phyloP scores from a whole-genome alignment of 345 rosid species.

The Brassica carinata region DNA sequence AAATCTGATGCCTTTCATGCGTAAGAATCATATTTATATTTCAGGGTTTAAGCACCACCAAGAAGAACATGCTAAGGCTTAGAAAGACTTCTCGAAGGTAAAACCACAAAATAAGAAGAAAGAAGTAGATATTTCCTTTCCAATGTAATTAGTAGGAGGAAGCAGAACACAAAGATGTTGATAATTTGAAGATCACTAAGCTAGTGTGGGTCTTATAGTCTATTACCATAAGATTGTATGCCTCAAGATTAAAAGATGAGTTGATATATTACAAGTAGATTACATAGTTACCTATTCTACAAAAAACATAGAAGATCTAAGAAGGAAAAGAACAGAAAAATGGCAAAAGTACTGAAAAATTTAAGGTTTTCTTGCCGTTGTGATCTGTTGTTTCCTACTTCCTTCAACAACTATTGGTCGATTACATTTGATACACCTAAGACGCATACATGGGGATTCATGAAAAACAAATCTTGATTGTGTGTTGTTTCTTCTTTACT shows the following conservation, averaged over 20 bases:
- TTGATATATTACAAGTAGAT: slow-evolving; percentile 23
- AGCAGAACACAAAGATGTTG: not conserved
- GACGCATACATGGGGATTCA: not conserved
- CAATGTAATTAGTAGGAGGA: not conserved
- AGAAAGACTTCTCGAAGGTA: slow-evolving; percentile 14
- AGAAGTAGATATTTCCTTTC: not conserved
- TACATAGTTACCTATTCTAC: slow-evolving; percentile 24
- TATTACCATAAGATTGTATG: not conserved
- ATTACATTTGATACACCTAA: slow-evolving; percentile 34
- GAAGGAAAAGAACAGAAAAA: not conserved
- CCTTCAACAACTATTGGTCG: slow-evolving; percentile 23
- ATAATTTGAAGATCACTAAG: not conserved
- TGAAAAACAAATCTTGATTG: slow-evolving; percentile 18
- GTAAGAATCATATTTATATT: slow-evolving; percentile 8
- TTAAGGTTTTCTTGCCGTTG: slow-evolving; percentile 32
- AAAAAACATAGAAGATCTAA: not conserved
- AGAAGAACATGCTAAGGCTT: slow-evolving; percentile 26
- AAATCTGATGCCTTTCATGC: slow-evolving; percentile 36
- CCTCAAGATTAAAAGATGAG: slow-evolving; percentile 12
- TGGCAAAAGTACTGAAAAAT: not conserved
- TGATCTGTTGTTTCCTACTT: slow-evolving; percentile 36
- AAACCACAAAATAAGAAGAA: slow-evolving; percentile 27
- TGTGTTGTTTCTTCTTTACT: slow-evolving; percentile 30
- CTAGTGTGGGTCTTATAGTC: not conserved
- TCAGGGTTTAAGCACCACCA: slow-evolving; percentile 33